Evolutionary conservation across 2,329 filamentous ascomycete genomes (phyloP).

Genomic region (Xylaria sp.): DNA sequence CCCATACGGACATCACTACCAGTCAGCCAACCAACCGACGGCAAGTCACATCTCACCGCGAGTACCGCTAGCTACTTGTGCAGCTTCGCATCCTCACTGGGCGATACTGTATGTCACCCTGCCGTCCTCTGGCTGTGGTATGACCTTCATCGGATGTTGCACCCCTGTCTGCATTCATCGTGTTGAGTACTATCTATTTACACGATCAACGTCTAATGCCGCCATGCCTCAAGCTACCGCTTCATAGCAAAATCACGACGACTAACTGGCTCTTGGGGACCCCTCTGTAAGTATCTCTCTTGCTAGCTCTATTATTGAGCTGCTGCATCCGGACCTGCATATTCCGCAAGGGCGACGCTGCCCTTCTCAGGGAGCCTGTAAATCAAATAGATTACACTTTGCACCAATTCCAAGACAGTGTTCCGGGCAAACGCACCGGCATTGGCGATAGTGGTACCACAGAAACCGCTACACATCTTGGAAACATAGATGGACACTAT

Average conservation of each 20-base stretch:
- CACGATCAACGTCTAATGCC: constrained; percentile 3
- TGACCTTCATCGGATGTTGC: constrained; percentile 16
- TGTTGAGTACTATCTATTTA: constrained; percentile 16
- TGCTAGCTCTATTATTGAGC: not conserved
- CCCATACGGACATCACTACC: constrained; percentile 20
- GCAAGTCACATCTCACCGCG: constrained; percentile 16
- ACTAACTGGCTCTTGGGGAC: constrained; percentile 16
- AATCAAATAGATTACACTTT: not conserved
- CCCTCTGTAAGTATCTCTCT: constrained; percentile 23
- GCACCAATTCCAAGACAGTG: not conserved
- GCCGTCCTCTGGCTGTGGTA: constrained; percentile 25
- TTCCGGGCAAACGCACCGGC: constrained; percentile 23
- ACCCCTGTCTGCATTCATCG: constrained; percentile 9
- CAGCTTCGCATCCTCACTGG: constrained; percentile 23
- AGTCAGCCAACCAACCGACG: constrained; percentile 7
- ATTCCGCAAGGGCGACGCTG: not conserved
- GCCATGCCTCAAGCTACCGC: constrained; percentile 21
- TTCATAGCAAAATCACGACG: constrained; percentile 16
- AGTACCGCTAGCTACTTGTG: constrained; percentile 23
- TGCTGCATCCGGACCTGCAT: constrained; percentile 1
- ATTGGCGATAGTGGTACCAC: constrained; percentile 24
- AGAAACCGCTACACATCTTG: constrained; percentile 6
- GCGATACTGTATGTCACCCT: constrained; percentile 29
- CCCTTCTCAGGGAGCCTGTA: not conserved
- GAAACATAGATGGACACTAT: constrained; percentile 28